Percentiles rank a stretch among this genome's conserved stretches.
These are phyloP conservation scores for Hypoxylon sp. DNA, from an alignment of 2,329 filamentous ascomycete species.

Conservation along the genomic window DNA sequence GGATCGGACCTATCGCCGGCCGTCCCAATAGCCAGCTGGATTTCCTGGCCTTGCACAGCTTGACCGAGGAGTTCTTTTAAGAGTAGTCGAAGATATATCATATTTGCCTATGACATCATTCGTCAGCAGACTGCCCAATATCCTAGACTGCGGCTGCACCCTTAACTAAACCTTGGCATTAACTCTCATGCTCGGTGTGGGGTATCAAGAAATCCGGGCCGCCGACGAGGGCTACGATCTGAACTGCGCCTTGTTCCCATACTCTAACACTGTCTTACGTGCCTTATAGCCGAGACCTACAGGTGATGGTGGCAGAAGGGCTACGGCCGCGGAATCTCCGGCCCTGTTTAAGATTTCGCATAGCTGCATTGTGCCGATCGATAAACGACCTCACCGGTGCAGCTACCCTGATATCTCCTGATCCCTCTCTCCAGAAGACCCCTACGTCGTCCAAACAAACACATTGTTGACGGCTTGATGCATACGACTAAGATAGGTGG, in stretches of 20 bases:
- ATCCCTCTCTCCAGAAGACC: conserved; percentile 9
- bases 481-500: conserved; percentile 37
- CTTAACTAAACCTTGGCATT: conserved; percentile 14
- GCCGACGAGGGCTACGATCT: conserved; percentile 38
- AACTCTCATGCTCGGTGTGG: conserved; percentile 5
- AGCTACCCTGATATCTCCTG: conserved; percentile 31
- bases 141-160: conserved; percentile 34
- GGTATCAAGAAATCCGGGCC: conserved; percentile 18
- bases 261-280: conserved; percentile 26
- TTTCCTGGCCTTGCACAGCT: conserved; percentile 13
- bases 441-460: conserved; percentile 33
- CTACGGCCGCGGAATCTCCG: conserved; percentile 29
- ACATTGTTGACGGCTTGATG: conserved; percentile 32
- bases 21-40: conserved; percentile 12
- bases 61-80: conserved; percentile 22
- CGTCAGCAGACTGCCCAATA: conserved; percentile 25
- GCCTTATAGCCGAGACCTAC: conserved; percentile 39
- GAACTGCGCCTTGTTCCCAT: conserved; percentile 20
- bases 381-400: conserved; percentile 20
- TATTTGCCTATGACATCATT: conserved; percentile 44
- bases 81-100: conserved; percentile 29
- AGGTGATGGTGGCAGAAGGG: conserved; percentile 24
- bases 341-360: conserved; percentile 41
- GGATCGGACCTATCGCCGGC: conserved; percentile 18
- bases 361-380: conserved; percentile 40